Evolutionary conservation across 495 filamentous ascomycete genomes (phyloP).

Genomic region (Penicillium waksmanii): DNA sequence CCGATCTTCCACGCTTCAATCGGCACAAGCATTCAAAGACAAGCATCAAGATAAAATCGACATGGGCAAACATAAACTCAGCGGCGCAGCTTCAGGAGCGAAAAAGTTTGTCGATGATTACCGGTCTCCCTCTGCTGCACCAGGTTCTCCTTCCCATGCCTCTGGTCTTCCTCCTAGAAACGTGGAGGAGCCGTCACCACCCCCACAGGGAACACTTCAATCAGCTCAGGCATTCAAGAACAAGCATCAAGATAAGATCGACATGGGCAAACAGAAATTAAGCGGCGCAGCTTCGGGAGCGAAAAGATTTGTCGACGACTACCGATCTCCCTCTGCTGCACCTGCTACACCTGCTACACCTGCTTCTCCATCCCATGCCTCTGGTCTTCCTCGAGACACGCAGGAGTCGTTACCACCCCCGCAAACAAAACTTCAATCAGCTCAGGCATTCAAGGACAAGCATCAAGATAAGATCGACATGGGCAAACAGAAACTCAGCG

Average conservation of each 20-base stretch:
- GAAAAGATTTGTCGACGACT: conserved; percentile 41
- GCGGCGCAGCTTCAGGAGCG: conserved; percentile 46
- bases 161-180: too few species aligned
- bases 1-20: conserved; percentile 49
- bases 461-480: conserved; percentile 66
- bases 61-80: conserved; percentile 63
- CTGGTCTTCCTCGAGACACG: too few species aligned
- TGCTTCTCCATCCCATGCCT: too few species aligned
- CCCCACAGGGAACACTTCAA: conserved; percentile 3
- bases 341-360: too few species aligned
- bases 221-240: conserved; percentile 58
- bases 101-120: conserved; percentile 41
- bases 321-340: conserved; percentile 22
- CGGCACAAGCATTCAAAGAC: conserved; percentile 58
- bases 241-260: conserved; percentile 62
- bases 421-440: conserved; percentile 5
- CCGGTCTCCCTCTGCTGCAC: conserved; percentile 21
- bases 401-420: too few species aligned
- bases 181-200: too few species aligned
- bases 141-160: too few species aligned
- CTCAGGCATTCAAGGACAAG: conserved; percentile 58
- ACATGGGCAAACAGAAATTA: conserved; percentile 62
- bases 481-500: conserved; percentile 62
- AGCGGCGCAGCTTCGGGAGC: conserved; percentile 49
- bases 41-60: conserved; percentile 64